phyloP scores from a whole-genome alignment of 2,329 filamentous ascomycete species.

The Colletotrichum gloeosporioides region DNA sequence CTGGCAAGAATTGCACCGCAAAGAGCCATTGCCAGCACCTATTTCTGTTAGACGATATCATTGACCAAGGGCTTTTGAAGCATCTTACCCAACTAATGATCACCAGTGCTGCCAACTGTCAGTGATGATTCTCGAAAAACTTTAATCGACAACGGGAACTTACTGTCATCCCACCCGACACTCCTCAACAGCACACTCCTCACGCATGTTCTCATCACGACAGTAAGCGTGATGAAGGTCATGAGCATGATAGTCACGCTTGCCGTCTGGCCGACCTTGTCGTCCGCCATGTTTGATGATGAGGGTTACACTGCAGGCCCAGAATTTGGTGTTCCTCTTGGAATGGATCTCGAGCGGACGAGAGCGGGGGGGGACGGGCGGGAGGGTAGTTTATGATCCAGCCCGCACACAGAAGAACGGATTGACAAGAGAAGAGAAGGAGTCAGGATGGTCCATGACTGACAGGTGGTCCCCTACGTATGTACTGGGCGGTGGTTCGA shows the following conservation, averaged over 20 bases:
- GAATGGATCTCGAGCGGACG: not conserved
- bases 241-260: constrained; percentile 19
- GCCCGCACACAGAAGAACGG: not conserved
- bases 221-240: constrained; percentile 12
- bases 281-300: constrained; percentile 17
- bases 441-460: constrained; percentile 13
- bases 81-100: constrained; percentile 16
- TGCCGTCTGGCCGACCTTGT: constrained; percentile 12
- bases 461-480: constrained; percentile 4
- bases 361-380: not conserved
- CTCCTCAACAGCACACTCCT: constrained; percentile 9
- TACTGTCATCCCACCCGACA: constrained; percentile 22
- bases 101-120: constrained; percentile 12
- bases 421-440: not conserved
- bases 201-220: constrained; percentile 16
- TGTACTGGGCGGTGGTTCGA: not conserved
- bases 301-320: constrained; percentile 1
- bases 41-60: not conserved
- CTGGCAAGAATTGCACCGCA: constrained; percentile 20
- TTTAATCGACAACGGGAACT: not conserved
- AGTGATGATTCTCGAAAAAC: not conserved
- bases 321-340: not conserved
- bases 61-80: too few species aligned
- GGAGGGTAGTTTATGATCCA: constrained; percentile 7
- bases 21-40: constrained; percentile 21